Evolutionary conservation across 176 grass and related monocot genomes (phyloP).

Genomic region (barley (Hordeum vulgare)): MorexV3_pseudomolecules_assembly NC_058520.1:478433042-478433541

Average conservation of each 20-base stretch:
- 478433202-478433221: too few species aligned
- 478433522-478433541: too few species aligned
- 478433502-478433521: too few species aligned
- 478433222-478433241: constrained; percentile 38
- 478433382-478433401: constrained; percentile 30
- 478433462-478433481: constrained; percentile 30
- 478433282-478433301: constrained; percentile 31
- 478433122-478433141: too few species aligned
- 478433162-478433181: too few species aligned
- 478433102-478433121: not conserved
- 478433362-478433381: constrained; percentile 37
- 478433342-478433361: constrained; percentile 23
- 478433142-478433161: too few species aligned
- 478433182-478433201: too few species aligned
- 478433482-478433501: too few species aligned
- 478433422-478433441: too few species aligned
- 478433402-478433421: too few species aligned
- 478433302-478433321: constrained; percentile 33
- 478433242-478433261: constrained; percentile 42
- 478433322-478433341: constrained; percentile 47
- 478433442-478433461: too few species aligned
- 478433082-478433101: not conserved
- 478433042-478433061: not conserved
- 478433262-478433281: constrained; percentile 27
- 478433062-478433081: not conserved